phyloP scores from a whole-genome alignment of 768 basidiomycete species.

The Tulasnella sp. region DNA sequence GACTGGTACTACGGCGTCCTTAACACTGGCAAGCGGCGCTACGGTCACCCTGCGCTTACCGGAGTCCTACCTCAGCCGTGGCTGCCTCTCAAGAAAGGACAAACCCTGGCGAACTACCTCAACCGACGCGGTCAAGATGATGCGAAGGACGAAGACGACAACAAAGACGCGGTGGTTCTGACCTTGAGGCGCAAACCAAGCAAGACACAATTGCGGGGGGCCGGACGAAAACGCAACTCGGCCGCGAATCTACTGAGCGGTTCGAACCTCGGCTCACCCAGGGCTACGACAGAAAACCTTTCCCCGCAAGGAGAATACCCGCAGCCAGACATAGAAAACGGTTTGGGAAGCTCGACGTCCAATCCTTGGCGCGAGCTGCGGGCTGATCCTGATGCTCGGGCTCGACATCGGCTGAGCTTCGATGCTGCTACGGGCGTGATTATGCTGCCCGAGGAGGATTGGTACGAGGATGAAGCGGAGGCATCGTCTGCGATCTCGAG shows the following conservation, averaged over 20 bases:
- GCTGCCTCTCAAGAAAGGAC: constrained; percentile 83
- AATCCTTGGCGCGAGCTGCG: constrained; percentile 29
- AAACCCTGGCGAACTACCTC: constrained; percentile 54
- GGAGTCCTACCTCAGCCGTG: constrained; percentile 89
- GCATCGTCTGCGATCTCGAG: constrained; percentile 37
- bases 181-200: constrained; percentile 54
- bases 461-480: constrained; percentile 45
- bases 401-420: constrained; percentile 62
- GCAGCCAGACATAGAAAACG: neutral
- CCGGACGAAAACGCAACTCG: constrained; percentile 5
- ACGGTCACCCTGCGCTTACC: constrained; percentile 92
- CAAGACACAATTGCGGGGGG: constrained; percentile 52
- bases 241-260: neutral
- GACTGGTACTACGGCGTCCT: constrained; percentile 91
- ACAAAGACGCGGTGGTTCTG: constrained; percentile 60
- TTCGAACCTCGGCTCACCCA: neutral
- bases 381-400: constrained; percentile 32
- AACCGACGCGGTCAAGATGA: constrained; percentile 25
- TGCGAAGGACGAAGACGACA: constrained; percentile 16
- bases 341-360: neutral
- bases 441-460: constrained; percentile 67
- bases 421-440: constrained; percentile 85
- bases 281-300: neutral
- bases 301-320: neutral
- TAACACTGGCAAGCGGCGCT: constrained; percentile 89